Conservation (phyloP, 1,284 basidiomycete genomes). For the Amylostereum chailletii region DNA sequence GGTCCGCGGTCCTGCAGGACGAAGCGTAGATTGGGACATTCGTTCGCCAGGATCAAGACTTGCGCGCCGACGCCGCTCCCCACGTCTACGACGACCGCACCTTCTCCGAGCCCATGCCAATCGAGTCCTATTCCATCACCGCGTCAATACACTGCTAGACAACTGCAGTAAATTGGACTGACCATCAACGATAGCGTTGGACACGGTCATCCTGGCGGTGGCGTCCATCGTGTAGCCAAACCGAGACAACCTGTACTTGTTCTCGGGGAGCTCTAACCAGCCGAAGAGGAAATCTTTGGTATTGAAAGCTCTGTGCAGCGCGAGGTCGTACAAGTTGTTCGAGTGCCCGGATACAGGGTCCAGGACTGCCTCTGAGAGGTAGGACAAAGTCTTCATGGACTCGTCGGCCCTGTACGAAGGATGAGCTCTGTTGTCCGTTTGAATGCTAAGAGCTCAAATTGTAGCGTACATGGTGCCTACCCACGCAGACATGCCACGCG, state of each 20-base stretch:
- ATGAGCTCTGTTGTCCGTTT: neutral
- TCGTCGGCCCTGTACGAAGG: neutral
- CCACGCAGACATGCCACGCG: too few relatives aligned
- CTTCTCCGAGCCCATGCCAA: conserved; percentile 12
- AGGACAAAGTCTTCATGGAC: neutral
- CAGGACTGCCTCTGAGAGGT: neutral
- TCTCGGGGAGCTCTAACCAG: neutral
- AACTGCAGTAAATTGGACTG: neutral
- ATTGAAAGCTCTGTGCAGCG: neutral
- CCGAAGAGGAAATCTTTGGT: neutral
- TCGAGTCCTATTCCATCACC: conserved; percentile 12
- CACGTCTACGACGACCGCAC: conserved; percentile 14
- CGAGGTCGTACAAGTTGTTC: neutral
- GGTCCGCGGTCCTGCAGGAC: neutral
- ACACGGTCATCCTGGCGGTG: neutral
- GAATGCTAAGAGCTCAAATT: too few relatives aligned
- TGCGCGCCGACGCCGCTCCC: conserved; percentile 15
- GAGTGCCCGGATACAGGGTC: neutral
- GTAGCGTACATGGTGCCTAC: too few relatives aligned
- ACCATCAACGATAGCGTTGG: neutral
- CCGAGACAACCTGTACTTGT: neutral
- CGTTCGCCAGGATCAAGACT: conserved; percentile 5
- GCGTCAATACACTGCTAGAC: neutral
- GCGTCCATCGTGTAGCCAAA: neutral
- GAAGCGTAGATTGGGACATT: conserved; percentile 8